Conservation (phyloP, 768 basidiomycete species). For the Mycena amicta region DNA sequence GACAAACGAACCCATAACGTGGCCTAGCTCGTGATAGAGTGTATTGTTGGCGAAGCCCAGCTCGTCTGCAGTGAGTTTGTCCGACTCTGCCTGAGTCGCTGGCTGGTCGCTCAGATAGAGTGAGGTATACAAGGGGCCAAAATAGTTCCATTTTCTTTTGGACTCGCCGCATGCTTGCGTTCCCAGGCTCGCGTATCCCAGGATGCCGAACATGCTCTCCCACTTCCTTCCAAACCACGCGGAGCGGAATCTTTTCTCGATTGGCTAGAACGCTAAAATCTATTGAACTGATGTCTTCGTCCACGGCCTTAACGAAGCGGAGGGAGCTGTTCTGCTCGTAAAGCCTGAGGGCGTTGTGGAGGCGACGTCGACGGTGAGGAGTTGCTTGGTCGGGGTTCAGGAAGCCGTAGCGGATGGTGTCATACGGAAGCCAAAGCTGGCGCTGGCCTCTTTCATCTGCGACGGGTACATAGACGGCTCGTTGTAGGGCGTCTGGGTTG, state of each 20-base stretch:
- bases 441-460: too few relatives aligned
- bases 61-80: neutral
- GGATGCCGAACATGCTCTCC: neutral
- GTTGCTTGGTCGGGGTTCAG: neutral
- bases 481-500: too few relatives aligned
- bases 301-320: neutral
- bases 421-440: neutral
- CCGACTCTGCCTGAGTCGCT: neutral
- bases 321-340: neutral
- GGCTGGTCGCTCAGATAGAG: too few relatives aligned
- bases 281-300: neutral
- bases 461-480: too few relatives aligned
- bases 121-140: too few relatives aligned
- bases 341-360: neutral
- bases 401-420: neutral
- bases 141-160: too few relatives aligned
- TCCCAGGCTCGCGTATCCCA: neutral
- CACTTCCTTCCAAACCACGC: neutral
- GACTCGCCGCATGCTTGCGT: neutral
- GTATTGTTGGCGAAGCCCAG: neutral
- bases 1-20: neutral
- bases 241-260: neutral
- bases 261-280: neutral
- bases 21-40: neutral
- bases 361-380: neutral